Evolutionary conservation across 257 asterid genomes (phyloP).

Genomic region (Przewalskia tangutica): DNA sequence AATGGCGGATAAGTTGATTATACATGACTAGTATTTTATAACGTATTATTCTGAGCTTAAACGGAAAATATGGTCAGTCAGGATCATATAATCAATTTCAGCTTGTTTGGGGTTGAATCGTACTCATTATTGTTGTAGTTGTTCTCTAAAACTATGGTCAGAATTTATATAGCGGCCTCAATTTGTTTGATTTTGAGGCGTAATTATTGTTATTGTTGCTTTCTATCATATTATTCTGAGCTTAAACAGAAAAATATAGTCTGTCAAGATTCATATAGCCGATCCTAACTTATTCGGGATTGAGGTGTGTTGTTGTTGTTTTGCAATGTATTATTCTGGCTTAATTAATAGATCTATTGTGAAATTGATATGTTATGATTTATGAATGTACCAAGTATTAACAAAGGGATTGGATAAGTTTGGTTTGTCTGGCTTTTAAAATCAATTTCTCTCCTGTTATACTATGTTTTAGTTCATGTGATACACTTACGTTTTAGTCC

Average conservation of each 20-base stretch:
- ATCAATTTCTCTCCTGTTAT: too few relatives aligned
- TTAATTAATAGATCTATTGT: background rate
- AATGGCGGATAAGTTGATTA: background rate
- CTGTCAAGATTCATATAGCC: background rate
- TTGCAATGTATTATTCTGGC: background rate
- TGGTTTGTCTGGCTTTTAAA: background rate
- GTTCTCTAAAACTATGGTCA: background rate
- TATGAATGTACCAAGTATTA: too few relatives aligned
- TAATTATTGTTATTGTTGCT: background rate
- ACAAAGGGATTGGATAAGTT: background rate
- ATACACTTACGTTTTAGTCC: too few relatives aligned
- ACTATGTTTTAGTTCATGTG: too few relatives aligned
- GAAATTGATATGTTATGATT: background rate
- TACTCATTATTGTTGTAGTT: background rate
- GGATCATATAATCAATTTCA: background rate
- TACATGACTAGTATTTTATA: background rate
- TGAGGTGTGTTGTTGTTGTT: background rate
- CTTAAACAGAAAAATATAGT: background rate
- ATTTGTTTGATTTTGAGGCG: background rate
- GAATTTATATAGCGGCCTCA: background rate
- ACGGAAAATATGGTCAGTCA: background rate
- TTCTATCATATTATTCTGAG: background rate
- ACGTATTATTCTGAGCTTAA: background rate
- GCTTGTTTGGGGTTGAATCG: background rate
- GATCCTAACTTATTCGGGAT: background rate